Evolutionary conservation across 1,284 basidiomycete species (phyloP).

Genomic region (Coriolopsis trogii): DNA sequence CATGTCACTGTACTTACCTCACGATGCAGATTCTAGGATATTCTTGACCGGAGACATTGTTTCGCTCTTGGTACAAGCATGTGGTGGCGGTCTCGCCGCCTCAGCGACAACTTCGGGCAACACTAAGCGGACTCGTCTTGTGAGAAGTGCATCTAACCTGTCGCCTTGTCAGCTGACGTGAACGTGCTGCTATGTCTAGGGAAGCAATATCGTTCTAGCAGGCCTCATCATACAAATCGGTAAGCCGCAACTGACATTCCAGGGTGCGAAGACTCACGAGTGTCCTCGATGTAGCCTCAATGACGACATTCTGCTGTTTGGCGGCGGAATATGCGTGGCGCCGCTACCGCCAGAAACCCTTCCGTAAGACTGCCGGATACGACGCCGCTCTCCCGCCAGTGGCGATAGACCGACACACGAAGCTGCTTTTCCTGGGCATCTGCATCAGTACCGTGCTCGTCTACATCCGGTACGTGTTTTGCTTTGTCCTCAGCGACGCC

Average conservation of each 20-base stretch:
- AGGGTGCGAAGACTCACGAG: no score
- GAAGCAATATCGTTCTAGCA: slow-evolving; percentile 57
- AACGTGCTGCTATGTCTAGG: slow-evolving; percentile 22
- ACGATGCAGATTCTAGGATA: slow-evolving; percentile 46
- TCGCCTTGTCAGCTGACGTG: neutral
- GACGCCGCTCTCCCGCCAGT: neutral
- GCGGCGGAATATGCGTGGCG: slow-evolving; percentile 20
- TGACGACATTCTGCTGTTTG: slow-evolving; percentile 17
- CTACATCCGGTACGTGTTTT: slow-evolving; percentile 16
- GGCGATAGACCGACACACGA: slow-evolving; percentile 10
- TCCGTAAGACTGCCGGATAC: slow-evolving; percentile 6
- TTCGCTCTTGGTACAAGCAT: slow-evolving; percentile 54
- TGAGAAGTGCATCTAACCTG: neutral
- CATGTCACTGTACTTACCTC: slow-evolving; percentile 1
- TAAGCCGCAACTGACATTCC: slow-evolving; percentile 41
- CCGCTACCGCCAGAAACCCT: slow-evolving; percentile 12
- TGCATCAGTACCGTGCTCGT: slow-evolving; percentile 11
- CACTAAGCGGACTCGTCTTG: slow-evolving; percentile 2
- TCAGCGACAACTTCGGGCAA: slow-evolving; percentile 34
- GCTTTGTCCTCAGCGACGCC: no score
- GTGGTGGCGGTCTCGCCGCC: slow-evolving; percentile 55
- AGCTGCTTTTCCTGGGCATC: slow-evolving; percentile 19
- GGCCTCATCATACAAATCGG: slow-evolving; percentile 55
- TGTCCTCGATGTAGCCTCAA: neutral
- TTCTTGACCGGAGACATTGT: slow-evolving; percentile 54